A percentile compares a stretch with the other conserved stretches of the same genome.
Evolutionary conservation across 2,329 filamentous ascomycete species (phyloP).

Genomic region (Diatrype stigma): DNA sequence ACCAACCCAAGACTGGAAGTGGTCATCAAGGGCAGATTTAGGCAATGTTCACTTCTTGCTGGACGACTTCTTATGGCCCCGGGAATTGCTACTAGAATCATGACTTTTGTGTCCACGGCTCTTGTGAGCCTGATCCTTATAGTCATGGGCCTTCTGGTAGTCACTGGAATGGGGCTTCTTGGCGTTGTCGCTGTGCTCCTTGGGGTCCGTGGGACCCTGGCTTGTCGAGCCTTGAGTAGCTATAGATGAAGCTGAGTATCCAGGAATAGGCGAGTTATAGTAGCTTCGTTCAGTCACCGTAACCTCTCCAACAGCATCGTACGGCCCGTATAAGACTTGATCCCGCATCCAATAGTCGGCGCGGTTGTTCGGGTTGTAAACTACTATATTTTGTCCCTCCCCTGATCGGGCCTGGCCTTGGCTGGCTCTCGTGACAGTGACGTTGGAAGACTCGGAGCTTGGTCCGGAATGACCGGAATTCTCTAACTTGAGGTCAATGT

Average conservation of each 20-base stretch:
- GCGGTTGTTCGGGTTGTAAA: background rate
- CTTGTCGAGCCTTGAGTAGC: background rate
- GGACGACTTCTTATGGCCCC: too few species aligned
- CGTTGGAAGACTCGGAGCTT: background rate
- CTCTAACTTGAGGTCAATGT: background rate
- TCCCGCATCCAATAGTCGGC: background rate
- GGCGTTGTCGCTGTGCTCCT: too few species aligned
- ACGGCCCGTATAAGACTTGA: background rate
- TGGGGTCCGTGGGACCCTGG: background rate
- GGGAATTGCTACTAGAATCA: too few species aligned
- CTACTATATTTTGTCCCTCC: background rate
- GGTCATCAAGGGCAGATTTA: too few species aligned
- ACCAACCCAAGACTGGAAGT: too few species aligned
- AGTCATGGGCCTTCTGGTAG: too few species aligned
- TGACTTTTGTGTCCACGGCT: too few species aligned
- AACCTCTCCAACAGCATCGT: background rate
- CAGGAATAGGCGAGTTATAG: background rate
- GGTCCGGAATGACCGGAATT: background rate
- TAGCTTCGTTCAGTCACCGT: background rate
- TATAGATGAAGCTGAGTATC: background rate
- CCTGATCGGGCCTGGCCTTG: background rate
- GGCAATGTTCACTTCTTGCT: too few species aligned
- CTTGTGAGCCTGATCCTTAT: too few species aligned
- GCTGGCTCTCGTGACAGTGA: too few species aligned
- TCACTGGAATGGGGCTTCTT: too few species aligned